phyloP scores from a whole-genome alignment of 306 rosid species.

The Amphicarpaea edgeworthii region DNA sequence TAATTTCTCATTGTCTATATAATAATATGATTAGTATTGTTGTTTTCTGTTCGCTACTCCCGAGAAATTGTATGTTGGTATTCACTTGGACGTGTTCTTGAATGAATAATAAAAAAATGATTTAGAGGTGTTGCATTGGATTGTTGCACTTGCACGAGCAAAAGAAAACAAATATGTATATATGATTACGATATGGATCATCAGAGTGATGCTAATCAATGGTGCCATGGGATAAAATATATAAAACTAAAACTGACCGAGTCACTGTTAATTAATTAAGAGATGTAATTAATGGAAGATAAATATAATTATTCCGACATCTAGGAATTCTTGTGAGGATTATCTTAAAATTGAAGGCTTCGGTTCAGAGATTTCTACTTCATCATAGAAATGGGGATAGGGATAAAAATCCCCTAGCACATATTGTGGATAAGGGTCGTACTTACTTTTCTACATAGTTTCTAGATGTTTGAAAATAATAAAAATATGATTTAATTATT shows the following conservation, averaged over 20 bases:
- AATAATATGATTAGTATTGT: conserved; percentile 26
- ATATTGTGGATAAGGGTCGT: conserved; percentile 3
- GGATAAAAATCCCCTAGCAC: not conserved
- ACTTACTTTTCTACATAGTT: not conserved
- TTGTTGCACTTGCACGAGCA: conserved; percentile 22
- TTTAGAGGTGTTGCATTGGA: not conserved
- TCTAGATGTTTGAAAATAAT: not conserved
- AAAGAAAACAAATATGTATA: not conserved
- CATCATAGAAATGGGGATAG: not conserved
- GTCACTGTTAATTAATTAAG: not conserved
- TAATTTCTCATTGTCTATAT: not conserved
- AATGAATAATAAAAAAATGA: conserved; percentile 3
- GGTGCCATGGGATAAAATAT: not conserved
- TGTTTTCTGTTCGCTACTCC: conserved; percentile 4
- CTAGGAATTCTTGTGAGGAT: not conserved
- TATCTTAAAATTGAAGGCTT: not conserved
- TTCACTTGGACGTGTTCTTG: conserved; percentile 29
- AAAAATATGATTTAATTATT: too few relatives aligned
- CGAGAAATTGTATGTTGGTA: conserved; percentile 20
- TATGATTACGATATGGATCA: not conserved
- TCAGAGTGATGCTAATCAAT: not conserved
- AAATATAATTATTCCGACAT: not conserved
- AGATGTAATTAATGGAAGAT: too few relatives aligned
- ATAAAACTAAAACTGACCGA: not conserved
- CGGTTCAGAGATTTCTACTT: not conserved